A percentile compares a stretch with the other conserved stretches of the same genome.
These are phyloP conservation scores for Medicago arabica DNA, from an alignment of 306 rosid species.

Conservation along the genomic window DNA sequence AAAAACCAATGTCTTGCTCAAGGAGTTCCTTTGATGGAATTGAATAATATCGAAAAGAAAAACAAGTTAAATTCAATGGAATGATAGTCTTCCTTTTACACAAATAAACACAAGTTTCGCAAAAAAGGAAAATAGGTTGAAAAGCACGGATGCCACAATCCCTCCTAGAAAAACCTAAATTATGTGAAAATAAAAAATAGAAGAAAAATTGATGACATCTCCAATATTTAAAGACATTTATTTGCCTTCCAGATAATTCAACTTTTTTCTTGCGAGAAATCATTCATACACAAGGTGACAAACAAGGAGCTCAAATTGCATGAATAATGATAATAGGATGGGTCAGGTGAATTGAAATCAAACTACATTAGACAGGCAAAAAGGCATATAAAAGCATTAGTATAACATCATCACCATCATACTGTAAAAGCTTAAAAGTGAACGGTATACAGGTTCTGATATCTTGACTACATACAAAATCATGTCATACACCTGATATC, in stretches of 20 bases:
- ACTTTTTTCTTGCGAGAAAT: neutral
- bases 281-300: neutral
- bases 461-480: slow-evolving; percentile 58
- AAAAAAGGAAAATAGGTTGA: too few species aligned
- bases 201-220: neutral
- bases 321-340: neutral
- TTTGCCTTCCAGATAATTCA: too few species aligned
- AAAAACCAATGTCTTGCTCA: too few species aligned
- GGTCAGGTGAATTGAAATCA: neutral
- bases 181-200: neutral
- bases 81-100: too few species aligned
- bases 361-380: slow-evolving; percentile 31
- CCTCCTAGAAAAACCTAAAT: too few species aligned
- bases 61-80: too few species aligned
- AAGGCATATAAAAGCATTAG: slow-evolving; percentile 38
- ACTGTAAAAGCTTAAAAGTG: slow-evolving; percentile 42
- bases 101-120: too few species aligned
- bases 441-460: slow-evolving; percentile 35
- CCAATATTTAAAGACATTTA: neutral
- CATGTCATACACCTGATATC: slow-evolving; percentile 44
- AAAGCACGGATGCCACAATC: neutral
- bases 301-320: neutral
- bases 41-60: too few species aligned
- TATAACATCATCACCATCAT: slow-evolving; percentile 22
- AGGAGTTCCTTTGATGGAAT: too few species aligned